Evolutionary conservation across 2,329 filamentous ascomycete genomes (phyloP).

Genomic region (Helotiales sp.): DNA sequence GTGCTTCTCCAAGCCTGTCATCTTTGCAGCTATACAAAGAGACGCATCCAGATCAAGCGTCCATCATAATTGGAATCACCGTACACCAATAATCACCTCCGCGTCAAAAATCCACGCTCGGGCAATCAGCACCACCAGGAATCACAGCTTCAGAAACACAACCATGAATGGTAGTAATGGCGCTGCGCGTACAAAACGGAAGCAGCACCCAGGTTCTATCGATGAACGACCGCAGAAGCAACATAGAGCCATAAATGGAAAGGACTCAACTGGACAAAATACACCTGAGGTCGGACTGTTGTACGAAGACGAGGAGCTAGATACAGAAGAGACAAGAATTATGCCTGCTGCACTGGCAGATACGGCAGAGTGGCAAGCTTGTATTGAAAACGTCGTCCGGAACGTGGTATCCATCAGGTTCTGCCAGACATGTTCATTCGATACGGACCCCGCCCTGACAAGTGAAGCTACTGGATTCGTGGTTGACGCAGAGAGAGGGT

Average conservation of each 20-base stretch:
- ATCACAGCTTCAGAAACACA: slow-evolving; percentile 8
- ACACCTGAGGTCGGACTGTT: slow-evolving; percentile 31
- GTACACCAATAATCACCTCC: not conserved
- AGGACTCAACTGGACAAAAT: slow-evolving; percentile 36
- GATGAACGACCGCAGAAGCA: slow-evolving; percentile 36
- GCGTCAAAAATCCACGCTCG: not conserved
- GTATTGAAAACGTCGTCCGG: slow-evolving; percentile 89
- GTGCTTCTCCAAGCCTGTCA: slow-evolving; percentile 29
- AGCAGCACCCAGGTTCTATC: slow-evolving; percentile 30
- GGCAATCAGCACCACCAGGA: not conserved
- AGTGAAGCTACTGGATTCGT: slow-evolving; percentile 98
- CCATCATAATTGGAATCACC: not conserved
- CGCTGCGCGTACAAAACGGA: slow-evolving; percentile 33
- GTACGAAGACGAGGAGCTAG: slow-evolving; percentile 36
- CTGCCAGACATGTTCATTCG: slow-evolving; percentile 96
- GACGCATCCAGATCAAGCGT: not conserved
- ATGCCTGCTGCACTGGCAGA: slow-evolving; percentile 44
- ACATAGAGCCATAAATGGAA: slow-evolving; percentile 34
- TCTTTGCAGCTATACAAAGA: slow-evolving; percentile 11
- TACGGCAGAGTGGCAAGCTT: slow-evolving; percentile 90
- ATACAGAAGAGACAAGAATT: slow-evolving; percentile 37
- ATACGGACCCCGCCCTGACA: slow-evolving; percentile 90
- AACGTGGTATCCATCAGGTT: slow-evolving; percentile 99
- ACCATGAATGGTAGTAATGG: slow-evolving; percentile 33
- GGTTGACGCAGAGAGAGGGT: slow-evolving; percentile 88